Evolutionary conservation across 148 eudicot species (phyloP), one percentile per base, ranked within the genome.

Genomic region (Rhododendron mucronatum): DNA sequence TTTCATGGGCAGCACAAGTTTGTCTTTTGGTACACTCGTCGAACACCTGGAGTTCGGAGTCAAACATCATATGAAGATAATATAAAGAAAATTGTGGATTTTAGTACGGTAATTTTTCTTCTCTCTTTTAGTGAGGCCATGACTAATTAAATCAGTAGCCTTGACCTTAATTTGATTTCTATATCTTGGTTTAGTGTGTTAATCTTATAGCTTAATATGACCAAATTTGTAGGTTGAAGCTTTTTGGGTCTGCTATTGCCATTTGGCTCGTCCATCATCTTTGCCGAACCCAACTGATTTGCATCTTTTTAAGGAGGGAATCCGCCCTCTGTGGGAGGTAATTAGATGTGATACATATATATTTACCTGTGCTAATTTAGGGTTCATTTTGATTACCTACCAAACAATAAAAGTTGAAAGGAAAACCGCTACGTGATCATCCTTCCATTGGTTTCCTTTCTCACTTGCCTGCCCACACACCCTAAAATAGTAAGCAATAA

Each of bases 261-360:
- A 97, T 91, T 86, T 97, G 89, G 96, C 94, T 76, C 99, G 98
- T 28, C 94, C 96, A 57, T 92, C 99, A 77, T 81, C 93, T 53
- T 88, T 97, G 92, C 99, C 98, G 50, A 92, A 90, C 84, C 99
- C 99, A 81, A 94, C 99, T 83, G 99, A 97, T 94, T 88, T 97
- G 93, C 98, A 97, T 93, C 93, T 97, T 82, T 97, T 97, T 91
- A 97, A 97, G 92, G 98, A 92, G 30, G 99, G 98, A 44, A 97
- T 97, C 88, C 99, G 99, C 83, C 98, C 99, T 12, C 83, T 97
- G 44, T 95, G 99, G 99, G 99, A 97, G 99, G 99, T 97, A 88
- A 83, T 7, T 82, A 26, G 59, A 73, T 57, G 5, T 28, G 69
- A 51, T 35, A 8, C 12, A 4, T 12, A 57, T 69, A 71, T 30